Percentiles rank a stretch among this genome's conserved stretches.
Conservation (phyloP, 176 grass and related monocot species). For the Pontederia crassipes region DNA sequence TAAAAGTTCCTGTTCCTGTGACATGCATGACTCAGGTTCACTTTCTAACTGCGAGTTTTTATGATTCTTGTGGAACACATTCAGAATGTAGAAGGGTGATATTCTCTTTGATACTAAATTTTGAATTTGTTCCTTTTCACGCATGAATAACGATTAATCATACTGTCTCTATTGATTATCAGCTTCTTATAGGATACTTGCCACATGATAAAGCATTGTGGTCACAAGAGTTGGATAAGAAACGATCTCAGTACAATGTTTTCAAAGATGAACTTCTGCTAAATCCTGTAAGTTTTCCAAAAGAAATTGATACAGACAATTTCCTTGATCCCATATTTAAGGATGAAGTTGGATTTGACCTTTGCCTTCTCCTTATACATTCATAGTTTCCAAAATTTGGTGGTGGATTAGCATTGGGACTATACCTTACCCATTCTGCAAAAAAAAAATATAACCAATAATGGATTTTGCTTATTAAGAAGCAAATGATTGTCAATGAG, state of each 20-base stretch:
- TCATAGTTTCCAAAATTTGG: neutral
- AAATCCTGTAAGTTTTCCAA: slow-evolving; percentile 72
- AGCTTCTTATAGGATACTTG: slow-evolving; percentile 95
- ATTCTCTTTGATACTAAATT: neutral
- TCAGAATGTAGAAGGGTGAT: no score
- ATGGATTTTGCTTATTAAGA: no score
- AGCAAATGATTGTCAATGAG: no score
- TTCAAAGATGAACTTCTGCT: slow-evolving; percentile 88
- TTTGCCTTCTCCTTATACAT: neutral
- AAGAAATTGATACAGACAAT: neutral
- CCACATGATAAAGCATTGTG: slow-evolving; percentile 68
- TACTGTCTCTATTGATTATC: slow-evolving; percentile 65
- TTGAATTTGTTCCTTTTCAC: slow-evolving; percentile 8
- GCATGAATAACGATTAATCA: slow-evolving; percentile 64
- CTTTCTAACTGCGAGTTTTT: neutral
- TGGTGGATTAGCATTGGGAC: neutral
- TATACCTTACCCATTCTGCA: no score
- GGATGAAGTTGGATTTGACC: no score
- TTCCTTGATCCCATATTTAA: neutral
- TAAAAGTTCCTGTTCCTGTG: neutral
- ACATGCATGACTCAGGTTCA: no score
- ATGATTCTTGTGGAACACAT: no score
- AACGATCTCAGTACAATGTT: slow-evolving; percentile 56
- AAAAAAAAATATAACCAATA: no score
- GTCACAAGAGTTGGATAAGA: slow-evolving; percentile 89